Conservation (phyloP, 805 yeast genomes). For the Candida sanyiensis region DNA sequence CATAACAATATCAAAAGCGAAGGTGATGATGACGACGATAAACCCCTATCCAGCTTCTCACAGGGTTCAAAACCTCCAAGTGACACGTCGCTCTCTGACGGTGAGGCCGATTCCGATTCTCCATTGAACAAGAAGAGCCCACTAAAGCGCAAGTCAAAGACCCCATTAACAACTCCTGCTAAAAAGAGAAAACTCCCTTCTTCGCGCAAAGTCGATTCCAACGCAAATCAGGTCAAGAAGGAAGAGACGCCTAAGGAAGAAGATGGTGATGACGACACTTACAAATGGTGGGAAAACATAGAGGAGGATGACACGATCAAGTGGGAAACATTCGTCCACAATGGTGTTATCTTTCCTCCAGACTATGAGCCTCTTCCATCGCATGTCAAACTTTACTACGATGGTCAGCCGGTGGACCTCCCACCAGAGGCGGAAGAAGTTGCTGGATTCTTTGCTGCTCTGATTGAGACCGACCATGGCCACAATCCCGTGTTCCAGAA, state of each 20-base stretch:
- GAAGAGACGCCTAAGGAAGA: slow-evolving; percentile 24
- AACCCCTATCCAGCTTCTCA: slow-evolving; percentile 16
- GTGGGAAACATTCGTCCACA: slow-evolving; percentile 84
- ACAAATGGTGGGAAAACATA: slow-evolving; percentile 82
- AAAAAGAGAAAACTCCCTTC: slow-evolving; percentile 23
- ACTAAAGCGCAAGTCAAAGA: slow-evolving; percentile 10
- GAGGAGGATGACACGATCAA: slow-evolving; percentile 62
- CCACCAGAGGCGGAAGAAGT: slow-evolving; percentile 90
- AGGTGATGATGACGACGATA: slow-evolving; percentile 21
- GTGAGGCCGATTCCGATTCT: slow-evolving; percentile 25
- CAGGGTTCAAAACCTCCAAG: slow-evolving; percentile 11
- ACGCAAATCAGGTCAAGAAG: slow-evolving; percentile 7
- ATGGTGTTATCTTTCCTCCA: slow-evolving; percentile 92
- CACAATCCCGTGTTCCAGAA: slow-evolving; percentile 79
- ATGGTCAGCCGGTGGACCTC: slow-evolving; percentile 67
- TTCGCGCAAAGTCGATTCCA: slow-evolving; percentile 6
- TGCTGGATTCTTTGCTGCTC: slow-evolving; percentile 90
- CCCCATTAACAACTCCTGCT: slow-evolving; percentile 15
- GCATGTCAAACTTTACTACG: slow-evolving; percentile 68
- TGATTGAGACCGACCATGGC: slow-evolving; percentile 84
- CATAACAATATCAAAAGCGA: slow-evolving; percentile 4
- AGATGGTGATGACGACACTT: slow-evolving; percentile 54
- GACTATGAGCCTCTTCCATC: slow-evolving; percentile 81
- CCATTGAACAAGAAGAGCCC: slow-evolving; percentile 14
- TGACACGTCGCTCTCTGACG: slow-evolving; percentile 18